Conservation (phyloP, 805 yeast genomes). For the Cyberlindnera nakhonratchasimensis region DNA sequence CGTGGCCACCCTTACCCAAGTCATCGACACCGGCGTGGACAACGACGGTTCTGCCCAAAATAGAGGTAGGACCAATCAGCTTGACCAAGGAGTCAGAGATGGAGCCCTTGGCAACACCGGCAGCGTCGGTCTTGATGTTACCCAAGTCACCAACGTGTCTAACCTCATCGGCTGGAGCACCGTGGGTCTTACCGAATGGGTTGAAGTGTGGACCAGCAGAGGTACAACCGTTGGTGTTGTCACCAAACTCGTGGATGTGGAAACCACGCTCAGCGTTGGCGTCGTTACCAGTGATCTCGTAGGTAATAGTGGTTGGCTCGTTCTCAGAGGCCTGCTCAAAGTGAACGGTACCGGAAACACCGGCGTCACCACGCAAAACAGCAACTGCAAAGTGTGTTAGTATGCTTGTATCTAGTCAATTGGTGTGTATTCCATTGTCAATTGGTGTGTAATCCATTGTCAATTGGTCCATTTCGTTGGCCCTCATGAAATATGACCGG, state of each 20-base stretch:
- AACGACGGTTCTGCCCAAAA: slow-evolving; percentile 93
- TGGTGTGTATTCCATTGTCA: neutral
- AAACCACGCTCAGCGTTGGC: slow-evolving; percentile 90
- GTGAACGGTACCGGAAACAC: slow-evolving; percentile 80
- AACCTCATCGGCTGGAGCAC: slow-evolving; percentile 78
- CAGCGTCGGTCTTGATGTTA: slow-evolving; percentile 81
- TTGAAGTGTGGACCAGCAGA: slow-evolving; percentile 98
- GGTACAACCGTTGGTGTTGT: slow-evolving; percentile 98
- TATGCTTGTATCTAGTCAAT: too few relatives aligned
- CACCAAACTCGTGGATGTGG: slow-evolving; percentile 98
- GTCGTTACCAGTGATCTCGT: slow-evolving; percentile 87
- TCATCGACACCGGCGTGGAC: slow-evolving; percentile 92
- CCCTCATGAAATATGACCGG: neutral
- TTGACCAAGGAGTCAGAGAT: slow-evolving; percentile 74
- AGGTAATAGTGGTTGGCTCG: slow-evolving; percentile 81
- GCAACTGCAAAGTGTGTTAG: slow-evolving; percentile 56
- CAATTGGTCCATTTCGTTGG: too few relatives aligned
- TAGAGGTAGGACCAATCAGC: slow-evolving; percentile 81
- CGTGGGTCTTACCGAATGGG: slow-evolving; percentile 86
- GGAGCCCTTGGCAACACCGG: slow-evolving; percentile 90
- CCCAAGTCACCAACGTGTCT: slow-evolving; percentile 98
- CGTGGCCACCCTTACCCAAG: slow-evolving; percentile 90
- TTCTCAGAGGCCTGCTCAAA: slow-evolving; percentile 80
- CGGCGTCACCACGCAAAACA: slow-evolving; percentile 92
- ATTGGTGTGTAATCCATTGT: too few relatives aligned